These are phyloP conservation scores for Skeletonema costatum DNA, from an alignment of 108 stramenopile species.

Conservation along the genomic window DNA sequence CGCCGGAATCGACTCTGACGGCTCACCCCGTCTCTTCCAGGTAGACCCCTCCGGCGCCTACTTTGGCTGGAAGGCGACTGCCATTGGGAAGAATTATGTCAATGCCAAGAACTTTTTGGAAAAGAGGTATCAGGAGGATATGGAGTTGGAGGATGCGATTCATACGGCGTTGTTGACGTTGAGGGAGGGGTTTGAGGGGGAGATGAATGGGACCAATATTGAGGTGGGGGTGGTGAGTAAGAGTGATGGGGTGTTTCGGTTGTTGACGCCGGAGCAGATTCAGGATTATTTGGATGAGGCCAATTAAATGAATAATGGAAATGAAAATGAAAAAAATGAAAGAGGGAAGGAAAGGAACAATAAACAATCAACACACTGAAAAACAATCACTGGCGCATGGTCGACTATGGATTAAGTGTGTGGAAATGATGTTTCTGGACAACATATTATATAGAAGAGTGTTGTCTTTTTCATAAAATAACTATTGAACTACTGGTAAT, in stretches of 20 bases:
- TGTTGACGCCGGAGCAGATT: slow-evolving; percentile 97
- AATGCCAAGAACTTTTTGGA: slow-evolving; percentile 99
- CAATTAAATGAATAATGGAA: slow-evolving; percentile 21
- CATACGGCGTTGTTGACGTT: slow-evolving; percentile 98
- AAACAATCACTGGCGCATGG: background rate
- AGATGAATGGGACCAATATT: slow-evolving; percentile 98
- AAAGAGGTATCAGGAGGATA: slow-evolving; percentile 93
- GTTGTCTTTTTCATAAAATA: no score
- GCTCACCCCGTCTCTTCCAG: slow-evolving; percentile 92
- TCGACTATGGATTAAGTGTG: no score
- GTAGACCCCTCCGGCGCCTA: slow-evolving; percentile 98
- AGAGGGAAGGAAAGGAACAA: background rate
- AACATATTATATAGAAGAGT: no score
- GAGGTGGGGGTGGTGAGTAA: slow-evolving; percentile 94
- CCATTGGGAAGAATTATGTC: slow-evolving; percentile 98
- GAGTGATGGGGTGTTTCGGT: slow-evolving; percentile 87
- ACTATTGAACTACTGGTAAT: no score
- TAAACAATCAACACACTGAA: background rate
- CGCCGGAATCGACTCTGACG: slow-evolving; percentile 96
- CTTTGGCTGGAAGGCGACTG: slow-evolving; percentile 99
- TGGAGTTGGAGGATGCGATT: slow-evolving; percentile 99
- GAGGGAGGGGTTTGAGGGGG: slow-evolving; percentile 99
- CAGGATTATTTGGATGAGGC: slow-evolving; percentile 99
- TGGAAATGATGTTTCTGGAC: no score
- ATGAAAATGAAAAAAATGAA: background rate